Conservation (phyloP, 768 basidiomycete genomes). For the Megacollybia marginata region DNA sequence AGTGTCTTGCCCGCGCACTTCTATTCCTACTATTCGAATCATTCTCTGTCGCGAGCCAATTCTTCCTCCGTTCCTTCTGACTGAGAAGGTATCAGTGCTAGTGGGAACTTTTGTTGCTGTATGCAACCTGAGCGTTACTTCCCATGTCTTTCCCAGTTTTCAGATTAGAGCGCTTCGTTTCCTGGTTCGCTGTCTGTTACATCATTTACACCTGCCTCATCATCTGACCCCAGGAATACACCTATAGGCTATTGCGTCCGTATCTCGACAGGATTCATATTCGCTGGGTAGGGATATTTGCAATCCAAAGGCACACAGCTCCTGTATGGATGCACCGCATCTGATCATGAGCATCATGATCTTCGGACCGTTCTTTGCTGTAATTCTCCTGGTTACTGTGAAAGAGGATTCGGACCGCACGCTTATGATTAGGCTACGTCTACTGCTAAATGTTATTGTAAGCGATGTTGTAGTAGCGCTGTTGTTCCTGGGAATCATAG, state of each 20-base stretch:
- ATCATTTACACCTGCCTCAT: background rate
- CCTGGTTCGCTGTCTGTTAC: conserved; percentile 28
- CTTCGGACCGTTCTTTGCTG: conserved; percentile 44
- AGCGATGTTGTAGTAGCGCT: conserved; percentile 9
- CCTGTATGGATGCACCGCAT: conserved; percentile 10
- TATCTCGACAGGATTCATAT: conserved; percentile 42
- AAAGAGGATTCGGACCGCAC: conserved; percentile 33
- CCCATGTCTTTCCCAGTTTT: conserved; percentile 51
- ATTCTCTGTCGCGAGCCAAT: conserved; percentile 45
- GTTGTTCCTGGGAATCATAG: background rate
- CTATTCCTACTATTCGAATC: conserved; percentile 39
- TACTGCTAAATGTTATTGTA: conserved; percentile 37
- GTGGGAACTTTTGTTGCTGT: conserved; percentile 44
- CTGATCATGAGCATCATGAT: no score
- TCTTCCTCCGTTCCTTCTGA: conserved; percentile 38
- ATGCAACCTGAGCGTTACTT: conserved; percentile 49
- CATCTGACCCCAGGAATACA: conserved; percentile 33
- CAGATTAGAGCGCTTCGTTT: conserved; percentile 33
- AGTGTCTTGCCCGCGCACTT: conserved; percentile 16
- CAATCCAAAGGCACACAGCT: background rate
- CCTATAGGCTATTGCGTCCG: conserved; percentile 37
- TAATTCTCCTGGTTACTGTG: conserved; percentile 32
- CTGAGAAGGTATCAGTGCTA: conserved; percentile 40
- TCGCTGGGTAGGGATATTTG: conserved; percentile 32
- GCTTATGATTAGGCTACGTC: conserved; percentile 34